These are phyloP conservation scores for Hypoxylon perforatum DNA, from an alignment of 495 filamentous ascomycete species.

Conservation along the genomic window DNA sequence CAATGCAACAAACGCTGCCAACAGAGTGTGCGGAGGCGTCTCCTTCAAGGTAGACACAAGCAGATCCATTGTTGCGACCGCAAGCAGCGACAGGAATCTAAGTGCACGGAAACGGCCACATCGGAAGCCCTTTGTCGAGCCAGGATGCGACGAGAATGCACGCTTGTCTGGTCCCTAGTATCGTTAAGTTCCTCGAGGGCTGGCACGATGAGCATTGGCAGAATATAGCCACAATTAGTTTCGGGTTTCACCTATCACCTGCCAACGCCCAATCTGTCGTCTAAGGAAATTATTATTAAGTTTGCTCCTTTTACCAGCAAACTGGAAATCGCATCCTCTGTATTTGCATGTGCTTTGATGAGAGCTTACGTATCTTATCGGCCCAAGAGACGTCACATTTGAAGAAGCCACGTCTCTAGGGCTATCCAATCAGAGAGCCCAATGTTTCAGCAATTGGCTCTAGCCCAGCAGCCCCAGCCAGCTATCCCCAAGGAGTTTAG, in stretches of 20 bases:
- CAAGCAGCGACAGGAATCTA: conserved; percentile 6
- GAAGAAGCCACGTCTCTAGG: conserved; percentile 42
- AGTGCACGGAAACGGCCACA: conserved; percentile 18
- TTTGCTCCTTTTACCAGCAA: background rate
- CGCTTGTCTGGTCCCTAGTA: background rate
- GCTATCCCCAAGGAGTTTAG: background rate
- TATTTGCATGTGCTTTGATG: too few species aligned
- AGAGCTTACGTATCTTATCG: background rate
- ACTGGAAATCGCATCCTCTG: too few species aligned
- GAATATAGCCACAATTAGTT: too few species aligned
- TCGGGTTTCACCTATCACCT: background rate
- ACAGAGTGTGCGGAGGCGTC: conserved; percentile 45
- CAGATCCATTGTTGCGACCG: conserved; percentile 32
- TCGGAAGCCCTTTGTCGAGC: conserved; percentile 11
- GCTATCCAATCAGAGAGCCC: conserved; percentile 25
- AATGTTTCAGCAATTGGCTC: conserved; percentile 11
- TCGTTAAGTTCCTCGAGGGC: background rate
- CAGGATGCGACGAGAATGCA: background rate
- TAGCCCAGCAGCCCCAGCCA: too few species aligned
- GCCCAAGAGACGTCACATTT: background rate
- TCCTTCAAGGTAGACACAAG: conserved; percentile 40
- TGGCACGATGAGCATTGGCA: too few species aligned
- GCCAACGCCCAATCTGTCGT: background rate
- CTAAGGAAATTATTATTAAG: background rate
- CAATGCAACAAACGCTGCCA: conserved; percentile 43